Evolutionary conservation across 352 stramenopile species (phyloP).

Genomic region (Phytophthora europaea): DNA sequence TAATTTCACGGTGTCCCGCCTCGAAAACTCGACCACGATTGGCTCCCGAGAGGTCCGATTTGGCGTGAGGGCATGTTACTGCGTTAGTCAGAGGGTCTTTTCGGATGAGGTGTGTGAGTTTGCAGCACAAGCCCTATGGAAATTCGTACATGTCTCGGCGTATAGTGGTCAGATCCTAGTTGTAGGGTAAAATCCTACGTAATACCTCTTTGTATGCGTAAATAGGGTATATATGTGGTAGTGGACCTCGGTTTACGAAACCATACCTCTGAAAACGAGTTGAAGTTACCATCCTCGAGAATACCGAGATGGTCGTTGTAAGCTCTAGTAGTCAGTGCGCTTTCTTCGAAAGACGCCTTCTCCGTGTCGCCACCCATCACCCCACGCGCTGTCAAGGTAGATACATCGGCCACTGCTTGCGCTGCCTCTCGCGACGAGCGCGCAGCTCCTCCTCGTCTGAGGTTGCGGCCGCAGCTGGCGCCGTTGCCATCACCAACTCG

Average conservation of each 20-base stretch:
- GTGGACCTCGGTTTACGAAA: not conserved
- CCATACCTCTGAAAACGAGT: not conserved
- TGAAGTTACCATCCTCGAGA: not conserved
- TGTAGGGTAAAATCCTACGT: not conserved
- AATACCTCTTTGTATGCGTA: not conserved
- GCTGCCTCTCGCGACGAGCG: too few relatives aligned
- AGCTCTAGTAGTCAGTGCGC: not conserved
- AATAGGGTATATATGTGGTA: not conserved
- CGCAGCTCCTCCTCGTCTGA: too few relatives aligned
- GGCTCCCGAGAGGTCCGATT: not conserved
- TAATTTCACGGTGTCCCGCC: not conserved
- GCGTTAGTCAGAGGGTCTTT: not conserved
- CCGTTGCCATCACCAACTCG: too few relatives aligned
- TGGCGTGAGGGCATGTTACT: not conserved
- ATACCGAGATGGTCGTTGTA: not conserved
- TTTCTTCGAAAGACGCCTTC: too few relatives aligned
- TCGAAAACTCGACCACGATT: not conserved
- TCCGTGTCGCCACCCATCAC: too few relatives aligned
- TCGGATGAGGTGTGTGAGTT: not conserved
- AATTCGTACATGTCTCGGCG: too few relatives aligned
- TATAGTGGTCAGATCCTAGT: not conserved
- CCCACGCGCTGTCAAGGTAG: too few relatives aligned
- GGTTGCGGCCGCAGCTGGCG: too few relatives aligned
- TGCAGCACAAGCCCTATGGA: too few relatives aligned
- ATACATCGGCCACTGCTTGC: too few relatives aligned